These are phyloP conservation scores for Cladophialophora bantiana DNA, from an alignment of 2,329 filamentous ascomycete species.

Conservation along the genomic window DNA sequence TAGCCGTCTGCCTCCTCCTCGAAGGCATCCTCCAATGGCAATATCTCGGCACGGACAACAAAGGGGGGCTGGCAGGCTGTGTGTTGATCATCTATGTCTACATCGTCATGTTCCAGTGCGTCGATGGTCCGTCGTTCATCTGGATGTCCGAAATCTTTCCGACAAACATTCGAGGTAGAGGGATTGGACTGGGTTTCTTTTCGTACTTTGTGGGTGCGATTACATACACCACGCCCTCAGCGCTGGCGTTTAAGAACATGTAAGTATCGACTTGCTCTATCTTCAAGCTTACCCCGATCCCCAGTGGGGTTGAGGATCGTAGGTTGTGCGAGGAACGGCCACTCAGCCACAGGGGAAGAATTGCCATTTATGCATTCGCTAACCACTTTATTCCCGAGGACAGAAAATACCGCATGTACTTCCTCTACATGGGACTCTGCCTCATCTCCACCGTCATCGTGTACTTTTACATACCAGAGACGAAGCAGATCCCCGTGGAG, in stretches of 20 bases:
- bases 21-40: conserved; percentile 47
- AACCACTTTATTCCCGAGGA: too few relatives aligned
- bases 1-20: conserved; percentile 50
- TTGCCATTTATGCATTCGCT: too few relatives aligned
- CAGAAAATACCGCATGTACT: conserved; percentile 37
- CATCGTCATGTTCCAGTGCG: conserved; percentile 45
- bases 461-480: conserved; percentile 41
- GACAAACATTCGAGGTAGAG: conserved; percentile 31
- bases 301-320: too few relatives aligned
- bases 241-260: conserved; percentile 27
- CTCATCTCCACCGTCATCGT: conserved; percentile 25
- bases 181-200: conserved; percentile 31
- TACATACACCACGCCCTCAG: conserved; percentile 24
- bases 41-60: conserved; percentile 47
- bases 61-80: conserved; percentile 45
- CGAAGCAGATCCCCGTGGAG: conserved; percentile 45
- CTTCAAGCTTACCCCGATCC: too few relatives aligned
- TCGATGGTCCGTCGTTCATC: conserved; percentile 56
- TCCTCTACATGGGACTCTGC: conserved; percentile 38
- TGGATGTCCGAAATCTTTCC: conserved; percentile 35
- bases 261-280: conserved; percentile 7
- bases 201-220: conserved; percentile 29
- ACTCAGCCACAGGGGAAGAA: too few relatives aligned
- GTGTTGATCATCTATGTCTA: conserved; percentile 46
- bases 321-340: too few relatives aligned